Evolutionary conservation across 495 filamentous ascomycete genomes (phyloP), one percentile per base, ranked within the genome.

Genomic region (Penicillium canescens): DNA sequence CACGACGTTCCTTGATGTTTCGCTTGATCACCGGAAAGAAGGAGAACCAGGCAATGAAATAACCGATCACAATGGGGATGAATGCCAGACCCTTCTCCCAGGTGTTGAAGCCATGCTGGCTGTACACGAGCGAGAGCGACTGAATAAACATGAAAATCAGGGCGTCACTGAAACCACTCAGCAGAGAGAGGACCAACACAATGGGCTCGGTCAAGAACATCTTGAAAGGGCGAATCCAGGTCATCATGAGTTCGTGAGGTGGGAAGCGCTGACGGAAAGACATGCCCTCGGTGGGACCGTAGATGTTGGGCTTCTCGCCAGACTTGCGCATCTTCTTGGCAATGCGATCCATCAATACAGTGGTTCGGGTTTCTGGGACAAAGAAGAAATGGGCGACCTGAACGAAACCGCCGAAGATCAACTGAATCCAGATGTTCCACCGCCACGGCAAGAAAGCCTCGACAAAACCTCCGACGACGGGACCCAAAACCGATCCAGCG

Each of bases 71-170:
- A 48, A 86, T 82, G 11, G 83, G 76, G 37, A 82, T 59, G 69
- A 87, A 86, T 0, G 78, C 66, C 20, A 86, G 67, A 42, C 83
- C 83, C 39, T 77, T 59, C 11, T 71, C 61, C 45, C 80, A 65
- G 24, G 71, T 68, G 54, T 66, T 68, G 63, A 86, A 87, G 33
- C 69, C 67, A 76, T 80, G 86, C 58, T 86, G 82, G 9, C 69
- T 62, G 53, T 84, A 86, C 4, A 87, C 82, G 11, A 83, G 72
- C 10, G 66, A 47, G 55, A 84, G 83, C 11, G 79, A 83, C 56
- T 86, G 80, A 37, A 87, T 73, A 70, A 86, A 86, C 77, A 84
- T 87, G 69, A 86, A 87, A 59, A 85, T 82, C 43, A 85, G 68
- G 23, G 81, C 81, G 48, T 85, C 82, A 45, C 79, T 83, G 75